Evolutionary conservation across 2,329 filamentous ascomycete species (phyloP).

Genomic region (Talaromyces sp.): DNA sequence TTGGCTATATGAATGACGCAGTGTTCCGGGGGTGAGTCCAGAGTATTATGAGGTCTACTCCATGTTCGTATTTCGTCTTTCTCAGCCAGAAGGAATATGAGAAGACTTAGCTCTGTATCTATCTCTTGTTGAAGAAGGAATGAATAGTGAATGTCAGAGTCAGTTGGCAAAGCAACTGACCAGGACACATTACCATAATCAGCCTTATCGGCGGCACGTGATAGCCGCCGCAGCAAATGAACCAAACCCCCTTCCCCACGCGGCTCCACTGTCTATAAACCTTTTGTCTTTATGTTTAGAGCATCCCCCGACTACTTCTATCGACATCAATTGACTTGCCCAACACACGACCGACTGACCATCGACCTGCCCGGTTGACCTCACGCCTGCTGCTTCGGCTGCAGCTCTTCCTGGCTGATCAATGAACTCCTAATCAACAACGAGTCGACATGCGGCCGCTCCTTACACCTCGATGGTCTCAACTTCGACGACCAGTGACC

Average conservation of each 20-base stretch:
- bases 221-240: constrained; percentile 9
- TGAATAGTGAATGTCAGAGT: background rate
- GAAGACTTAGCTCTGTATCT: background rate
- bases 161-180: background rate
- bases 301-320: background rate
- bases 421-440: background rate
- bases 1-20: background rate
- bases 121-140: background rate
- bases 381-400: background rate
- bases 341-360: background rate
- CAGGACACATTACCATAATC: constrained; percentile 13
- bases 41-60: constrained; percentile 2
- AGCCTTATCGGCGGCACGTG: constrained; percentile 18
- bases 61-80: constrained; percentile 3
- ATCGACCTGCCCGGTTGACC: background rate
- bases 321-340: background rate
- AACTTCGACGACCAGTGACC: constrained; percentile 8
- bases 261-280: background rate
- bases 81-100: background rate
- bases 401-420: background rate
- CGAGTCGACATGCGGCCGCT: constrained; percentile 11
- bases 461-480: constrained; percentile 4
- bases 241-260: constrained; percentile 13
- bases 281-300: background rate
- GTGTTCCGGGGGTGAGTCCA: background rate